Evolutionary conservation across 192 early-diverging fungal genomes (phyloP).

Genomic region (Backusella parvicylindrica): DNA sequence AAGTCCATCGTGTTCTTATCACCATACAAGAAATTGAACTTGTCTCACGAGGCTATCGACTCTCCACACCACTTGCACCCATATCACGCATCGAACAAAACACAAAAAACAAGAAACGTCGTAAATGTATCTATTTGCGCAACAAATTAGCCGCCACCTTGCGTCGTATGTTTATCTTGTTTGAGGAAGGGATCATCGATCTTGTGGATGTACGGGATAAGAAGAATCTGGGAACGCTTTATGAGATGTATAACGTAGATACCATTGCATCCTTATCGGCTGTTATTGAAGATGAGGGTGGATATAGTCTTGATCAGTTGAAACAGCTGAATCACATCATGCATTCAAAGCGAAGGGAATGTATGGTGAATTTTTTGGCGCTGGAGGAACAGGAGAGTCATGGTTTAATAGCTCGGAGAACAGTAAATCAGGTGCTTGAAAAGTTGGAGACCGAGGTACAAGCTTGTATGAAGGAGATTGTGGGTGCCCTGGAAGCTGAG

Average conservation of each 20-base stretch:
- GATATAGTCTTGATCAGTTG: slow-evolving; percentile 43
- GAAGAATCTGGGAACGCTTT: slow-evolving; percentile 36
- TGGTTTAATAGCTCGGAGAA: slow-evolving; percentile 4
- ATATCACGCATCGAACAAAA: slow-evolving; percentile 61
- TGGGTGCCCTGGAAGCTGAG: slow-evolving; percentile 39
- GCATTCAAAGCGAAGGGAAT: slow-evolving; percentile 57
- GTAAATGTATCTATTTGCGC: slow-evolving; percentile 49
- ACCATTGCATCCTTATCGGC: slow-evolving; percentile 13
- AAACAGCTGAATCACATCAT: slow-evolving; percentile 30
- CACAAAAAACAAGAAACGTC: slow-evolving; percentile 28
- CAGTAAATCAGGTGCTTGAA: slow-evolving; percentile 4
- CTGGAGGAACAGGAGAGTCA: slow-evolving; percentile 10
- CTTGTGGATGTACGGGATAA: slow-evolving; percentile 41
- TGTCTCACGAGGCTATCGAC: slow-evolving; percentile 57
- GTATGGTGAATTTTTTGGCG: slow-evolving; percentile 47
- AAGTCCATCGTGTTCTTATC: slow-evolving; percentile 47
- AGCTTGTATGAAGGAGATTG: slow-evolving; percentile 37
- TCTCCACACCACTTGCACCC: slow-evolving; percentile 55
- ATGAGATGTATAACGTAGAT: slow-evolving; percentile 52
- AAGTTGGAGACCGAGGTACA: slow-evolving; percentile 14
- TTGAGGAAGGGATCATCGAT: slow-evolving; percentile 44
- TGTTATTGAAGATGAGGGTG: slow-evolving; percentile 13
- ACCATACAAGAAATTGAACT: slow-evolving; percentile 64
- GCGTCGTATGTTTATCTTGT: slow-evolving; percentile 39
- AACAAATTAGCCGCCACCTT: slow-evolving; percentile 39